phyloP scores from a whole-genome alignment of 2,329 filamentous ascomycete species.

The Stachybotrys echinatus region DNA sequence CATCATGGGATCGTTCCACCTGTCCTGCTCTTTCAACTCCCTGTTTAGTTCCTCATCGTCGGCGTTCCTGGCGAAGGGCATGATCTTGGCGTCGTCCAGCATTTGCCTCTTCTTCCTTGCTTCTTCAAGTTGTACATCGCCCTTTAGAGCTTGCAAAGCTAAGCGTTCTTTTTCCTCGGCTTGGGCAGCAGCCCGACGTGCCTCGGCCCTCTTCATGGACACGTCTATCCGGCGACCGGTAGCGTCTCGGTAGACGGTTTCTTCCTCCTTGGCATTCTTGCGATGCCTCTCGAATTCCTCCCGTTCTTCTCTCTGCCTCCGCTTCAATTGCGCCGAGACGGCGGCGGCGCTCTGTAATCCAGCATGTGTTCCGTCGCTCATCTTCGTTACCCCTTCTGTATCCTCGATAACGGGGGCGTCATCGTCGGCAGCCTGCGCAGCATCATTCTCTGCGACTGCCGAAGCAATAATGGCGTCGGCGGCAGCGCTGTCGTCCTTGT shows the following conservation, averaged over 20 bases:
- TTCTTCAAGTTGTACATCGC: constrained; percentile 75
- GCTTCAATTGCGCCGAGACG: constrained; percentile 64
- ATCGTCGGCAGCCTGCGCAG: constrained; percentile 41
- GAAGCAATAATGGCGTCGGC: constrained; percentile 73
- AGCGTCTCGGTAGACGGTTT: constrained; percentile 94
- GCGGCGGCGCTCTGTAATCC: constrained; percentile 81
- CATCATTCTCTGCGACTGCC: constrained; percentile 61
- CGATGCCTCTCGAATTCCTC: constrained; percentile 40
- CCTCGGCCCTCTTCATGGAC: constrained; percentile 82
- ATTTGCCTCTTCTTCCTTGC: constrained; percentile 59
- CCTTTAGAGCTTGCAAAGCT: constrained; percentile 67
- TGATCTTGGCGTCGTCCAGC: constrained; percentile 74
- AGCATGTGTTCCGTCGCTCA: constrained; percentile 83
- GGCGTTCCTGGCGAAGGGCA: constrained; percentile 72
- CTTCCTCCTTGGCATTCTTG: constrained; percentile 49
- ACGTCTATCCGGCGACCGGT: constrained; percentile 92
- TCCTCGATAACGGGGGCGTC: constrained; percentile 42
- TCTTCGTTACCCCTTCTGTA: constrained; percentile 51
- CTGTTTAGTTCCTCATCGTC: constrained; percentile 85
- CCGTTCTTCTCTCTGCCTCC: constrained; percentile 61
- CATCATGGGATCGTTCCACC: constrained; percentile 95
- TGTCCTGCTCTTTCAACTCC: constrained; percentile 66
- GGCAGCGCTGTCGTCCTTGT: constrained; percentile 43
- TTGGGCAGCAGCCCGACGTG: constrained; percentile 58
- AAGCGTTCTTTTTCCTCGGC: constrained; percentile 67